Base-by-base conservation (phyloP, 2,329 filamentous ascomycete genomes). In the Ascochyta lentis region DNA sequence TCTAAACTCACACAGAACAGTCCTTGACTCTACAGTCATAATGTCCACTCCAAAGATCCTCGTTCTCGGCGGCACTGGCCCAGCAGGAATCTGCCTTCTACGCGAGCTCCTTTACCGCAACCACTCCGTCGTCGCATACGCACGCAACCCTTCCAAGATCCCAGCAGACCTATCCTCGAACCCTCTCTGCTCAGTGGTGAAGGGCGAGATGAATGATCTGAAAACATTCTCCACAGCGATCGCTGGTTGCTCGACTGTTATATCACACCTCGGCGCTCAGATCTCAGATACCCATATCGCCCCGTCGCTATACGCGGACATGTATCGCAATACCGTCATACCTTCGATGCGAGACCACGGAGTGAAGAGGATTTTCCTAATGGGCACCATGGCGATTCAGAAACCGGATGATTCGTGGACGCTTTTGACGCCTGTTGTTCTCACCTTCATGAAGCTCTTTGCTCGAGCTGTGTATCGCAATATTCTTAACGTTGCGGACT, bases 11-110 rank as follows among this genome's bases (percentile, higher is more conserved):
- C 34, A 37, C 15, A 37, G 10, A 19, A 37, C 34, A 19, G 19
- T 1, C n/a, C n/a, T 10, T 9, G 19, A 5, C n/a, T 37, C 34
- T 10, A 16, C 16, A 9, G 22, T 19, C 10, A 40, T 19, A 23
- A 43, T 43, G 40, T 9, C 40, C 15, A 12, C n/a, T 8, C 12
- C 40, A 4, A 49, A 13, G 19, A 33, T 24, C 27, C 19, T 46
- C 19, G 52, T 49, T 9, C 52, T 55, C 34, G 52, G 46, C 12
- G 22, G 45, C n/a, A 55, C 45, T 23, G 45, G 52, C 24, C 40
- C 52, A 27, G 52, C 52, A 23, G 52, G 52, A 6, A 34, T 49
- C 23, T 45, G 45, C 40, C 29, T 46, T 2, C 27, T 55, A 0
- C 52, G 52, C 13, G 52, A 55, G 22, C 46, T 55, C 5, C 27